Conservation (phyloP, 2,329 filamentous ascomycete species). For the Talaromyces sp. region DNA sequence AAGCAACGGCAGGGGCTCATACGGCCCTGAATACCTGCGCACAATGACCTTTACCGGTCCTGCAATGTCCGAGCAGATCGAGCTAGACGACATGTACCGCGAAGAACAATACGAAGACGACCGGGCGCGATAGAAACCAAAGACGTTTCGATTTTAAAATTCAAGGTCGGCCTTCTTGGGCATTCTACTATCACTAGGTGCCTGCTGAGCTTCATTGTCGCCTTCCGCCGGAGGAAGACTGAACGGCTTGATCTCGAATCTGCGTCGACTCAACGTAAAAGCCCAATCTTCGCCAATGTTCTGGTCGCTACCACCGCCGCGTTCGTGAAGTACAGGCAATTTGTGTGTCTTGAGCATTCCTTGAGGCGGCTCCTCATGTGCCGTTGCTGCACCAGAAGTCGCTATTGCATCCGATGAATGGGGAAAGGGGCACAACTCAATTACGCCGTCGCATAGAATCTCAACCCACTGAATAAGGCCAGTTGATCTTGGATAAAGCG, state of each 20-base stretch:
- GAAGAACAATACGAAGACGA: conserved; percentile 36
- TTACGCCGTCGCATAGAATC: conserved; percentile 74
- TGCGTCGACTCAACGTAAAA: conserved; percentile 80
- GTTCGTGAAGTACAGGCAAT: conserved; percentile 81
- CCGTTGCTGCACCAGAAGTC: conserved; percentile 54
- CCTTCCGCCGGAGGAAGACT: conserved; percentile 83
- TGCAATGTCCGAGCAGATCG: conserved; percentile 60
- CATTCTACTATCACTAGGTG: conserved; percentile 40
- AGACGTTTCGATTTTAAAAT: conserved; percentile 52
- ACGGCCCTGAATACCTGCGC: conserved; percentile 55
- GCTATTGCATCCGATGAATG: conserved; percentile 53
- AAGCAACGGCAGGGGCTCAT: conserved; percentile 46
- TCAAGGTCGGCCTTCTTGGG: conserved; percentile 68
- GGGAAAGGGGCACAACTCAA: conserved; percentile 76
- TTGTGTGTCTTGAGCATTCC: conserved; percentile 81
- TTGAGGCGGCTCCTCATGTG: conserved; percentile 72
- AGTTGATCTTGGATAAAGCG: conserved; percentile 71
- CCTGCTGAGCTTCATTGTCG: conserved; percentile 61
- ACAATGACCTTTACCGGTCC: conserved; percentile 54
- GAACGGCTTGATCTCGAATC: conserved; percentile 82
- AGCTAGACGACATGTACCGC: conserved; percentile 59
- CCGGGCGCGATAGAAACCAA: conserved; percentile 3
- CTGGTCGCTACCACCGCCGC: conserved; percentile 71
- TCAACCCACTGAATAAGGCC: conserved; percentile 85
- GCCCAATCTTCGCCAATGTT: conserved; percentile 80